phyloP scores from a whole-genome alignment of 495 filamentous ascomycete species.

The Aspergillus haitiensis region DNA sequence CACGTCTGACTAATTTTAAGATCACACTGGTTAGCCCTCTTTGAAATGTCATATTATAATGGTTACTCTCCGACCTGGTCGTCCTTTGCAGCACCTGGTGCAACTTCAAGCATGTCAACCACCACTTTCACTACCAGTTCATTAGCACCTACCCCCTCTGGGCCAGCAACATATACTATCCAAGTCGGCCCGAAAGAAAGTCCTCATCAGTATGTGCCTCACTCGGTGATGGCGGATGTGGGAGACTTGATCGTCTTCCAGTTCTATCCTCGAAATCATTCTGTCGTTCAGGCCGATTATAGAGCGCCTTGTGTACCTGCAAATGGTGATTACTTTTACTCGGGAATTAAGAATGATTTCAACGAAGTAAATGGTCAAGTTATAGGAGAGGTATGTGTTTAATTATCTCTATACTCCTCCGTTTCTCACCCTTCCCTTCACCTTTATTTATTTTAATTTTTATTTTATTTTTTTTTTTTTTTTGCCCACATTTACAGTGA shows the following conservation, averaged over 20 bases:
- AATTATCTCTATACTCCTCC: not conserved
- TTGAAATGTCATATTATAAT: too few relatives aligned
- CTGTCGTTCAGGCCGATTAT: slow-evolving; percentile 60
- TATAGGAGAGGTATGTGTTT: slow-evolving; percentile 31
- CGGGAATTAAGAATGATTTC: slow-evolving; percentile 35
- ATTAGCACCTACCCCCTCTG: slow-evolving; percentile 22
- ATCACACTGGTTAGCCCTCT: too few relatives aligned
- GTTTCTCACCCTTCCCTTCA: not conserved
- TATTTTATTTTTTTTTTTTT: too few relatives aligned
- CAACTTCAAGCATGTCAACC: slow-evolving; percentile 6
- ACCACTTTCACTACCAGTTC: slow-evolving; percentile 18
- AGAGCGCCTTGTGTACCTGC: slow-evolving; percentile 56
- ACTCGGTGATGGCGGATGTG: slow-evolving; percentile 49
- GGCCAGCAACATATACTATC: slow-evolving; percentile 45
- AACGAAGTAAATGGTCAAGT: slow-evolving; percentile 31
- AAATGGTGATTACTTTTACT: slow-evolving; percentile 43
- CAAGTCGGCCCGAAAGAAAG: slow-evolving; percentile 47
- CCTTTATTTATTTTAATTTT: too few relatives aligned
- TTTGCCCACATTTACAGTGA: too few relatives aligned
- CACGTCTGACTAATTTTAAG: too few relatives aligned
- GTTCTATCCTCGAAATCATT: slow-evolving; percentile 64
- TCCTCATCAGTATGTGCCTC: slow-evolving; percentile 53
- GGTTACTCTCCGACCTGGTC: too few relatives aligned
- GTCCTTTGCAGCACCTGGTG: not conserved
- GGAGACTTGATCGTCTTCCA: slow-evolving; percentile 60